Evolutionary conservation across 345 rosid genomes (phyloP).

Genomic region (Streptanthus diversifolius): DNA sequence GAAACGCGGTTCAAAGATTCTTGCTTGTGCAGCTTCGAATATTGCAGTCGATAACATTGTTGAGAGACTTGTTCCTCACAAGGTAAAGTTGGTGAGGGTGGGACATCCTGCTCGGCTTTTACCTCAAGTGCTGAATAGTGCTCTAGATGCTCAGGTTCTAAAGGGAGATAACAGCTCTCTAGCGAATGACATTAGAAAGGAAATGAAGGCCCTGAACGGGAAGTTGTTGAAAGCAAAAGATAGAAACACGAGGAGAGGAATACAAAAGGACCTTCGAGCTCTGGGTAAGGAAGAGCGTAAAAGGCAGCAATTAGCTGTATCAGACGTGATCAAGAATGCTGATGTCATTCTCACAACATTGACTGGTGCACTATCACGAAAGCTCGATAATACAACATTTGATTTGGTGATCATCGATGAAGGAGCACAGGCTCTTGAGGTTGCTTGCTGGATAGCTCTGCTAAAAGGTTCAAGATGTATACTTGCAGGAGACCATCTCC

Average conservation of each 20-base stretch:
- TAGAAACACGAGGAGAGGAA: conserved; percentile 68
- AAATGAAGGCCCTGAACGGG: conserved; percentile 89
- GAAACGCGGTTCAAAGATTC: conserved; percentile 89
- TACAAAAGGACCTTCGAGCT: conserved; percentile 80
- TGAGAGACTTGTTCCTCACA: conserved; percentile 87
- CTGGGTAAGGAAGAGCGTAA: conserved; percentile 90
- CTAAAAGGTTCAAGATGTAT: conserved; percentile 88
- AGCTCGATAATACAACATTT: conserved; percentile 65
- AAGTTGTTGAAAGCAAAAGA: conserved; percentile 83
- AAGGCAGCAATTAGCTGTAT: conserved; percentile 93
- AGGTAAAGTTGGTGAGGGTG: conserved; percentile 83
- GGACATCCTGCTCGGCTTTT: conserved; percentile 96
- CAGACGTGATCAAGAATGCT: conserved; percentile 78
- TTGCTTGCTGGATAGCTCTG: conserved; percentile 93
- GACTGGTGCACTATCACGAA: conserved; percentile 78
- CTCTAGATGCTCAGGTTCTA: conserved; percentile 90
- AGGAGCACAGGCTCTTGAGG: conserved; percentile 99
- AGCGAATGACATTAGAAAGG: conserved; percentile 91
- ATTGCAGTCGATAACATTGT: conserved; percentile 98
- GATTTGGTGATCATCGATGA: conserved; percentile 96
- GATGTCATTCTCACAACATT: conserved; percentile 82
- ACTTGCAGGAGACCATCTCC: conserved; percentile 96
- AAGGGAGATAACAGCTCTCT: conserved; percentile 82
- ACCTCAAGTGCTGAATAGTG: conserved; percentile 91
- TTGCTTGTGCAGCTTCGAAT: conserved; percentile 97